A percentile compares a stretch with the other conserved stretches of the same genome.
phyloP scores from a whole-genome alignment of 176 grass and related monocot genomes.

The Eragrostis curvula region DNA sequence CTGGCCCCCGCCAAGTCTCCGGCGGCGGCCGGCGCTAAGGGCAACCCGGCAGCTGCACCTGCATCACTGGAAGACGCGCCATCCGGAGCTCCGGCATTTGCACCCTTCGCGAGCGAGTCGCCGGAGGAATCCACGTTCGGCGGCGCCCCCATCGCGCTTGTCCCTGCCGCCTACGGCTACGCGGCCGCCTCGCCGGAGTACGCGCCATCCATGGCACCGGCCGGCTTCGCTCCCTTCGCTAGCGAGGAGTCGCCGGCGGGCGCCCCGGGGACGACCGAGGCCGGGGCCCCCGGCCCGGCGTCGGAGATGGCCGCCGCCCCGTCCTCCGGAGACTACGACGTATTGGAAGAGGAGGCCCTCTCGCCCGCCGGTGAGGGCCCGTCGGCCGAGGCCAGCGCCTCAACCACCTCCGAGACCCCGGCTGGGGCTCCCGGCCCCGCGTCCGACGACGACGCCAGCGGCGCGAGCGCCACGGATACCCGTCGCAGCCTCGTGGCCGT shows the following conservation, averaged over 20 bases:
- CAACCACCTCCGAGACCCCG: not conserved
- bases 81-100: not conserved
- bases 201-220: not conserved
- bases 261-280: conserved; percentile 12
- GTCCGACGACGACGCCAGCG: conserved; percentile 24
- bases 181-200: not conserved
- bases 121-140: conserved; percentile 33
- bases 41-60: not conserved
- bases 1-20: not conserved
- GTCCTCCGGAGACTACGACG: conserved; percentile 17
- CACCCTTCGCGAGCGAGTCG: not conserved
- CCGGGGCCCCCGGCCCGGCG: not conserved
- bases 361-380: conserved; percentile 20
- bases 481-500: not conserved
- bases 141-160: conserved; percentile 12
- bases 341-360: conserved; percentile 19
- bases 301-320: not conserved
- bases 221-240: not conserved
- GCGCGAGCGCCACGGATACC: conserved; percentile 1
- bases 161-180: not conserved
- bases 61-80: not conserved
- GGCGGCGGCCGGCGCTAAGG: not conserved
- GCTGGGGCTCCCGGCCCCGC: conserved; percentile 21
- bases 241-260: conserved; percentile 34
- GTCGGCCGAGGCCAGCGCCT: not conserved